phyloP scores from a whole-genome alignment of 2,329 filamentous ascomycete species.

The Colletotrichum sp. region DNA sequence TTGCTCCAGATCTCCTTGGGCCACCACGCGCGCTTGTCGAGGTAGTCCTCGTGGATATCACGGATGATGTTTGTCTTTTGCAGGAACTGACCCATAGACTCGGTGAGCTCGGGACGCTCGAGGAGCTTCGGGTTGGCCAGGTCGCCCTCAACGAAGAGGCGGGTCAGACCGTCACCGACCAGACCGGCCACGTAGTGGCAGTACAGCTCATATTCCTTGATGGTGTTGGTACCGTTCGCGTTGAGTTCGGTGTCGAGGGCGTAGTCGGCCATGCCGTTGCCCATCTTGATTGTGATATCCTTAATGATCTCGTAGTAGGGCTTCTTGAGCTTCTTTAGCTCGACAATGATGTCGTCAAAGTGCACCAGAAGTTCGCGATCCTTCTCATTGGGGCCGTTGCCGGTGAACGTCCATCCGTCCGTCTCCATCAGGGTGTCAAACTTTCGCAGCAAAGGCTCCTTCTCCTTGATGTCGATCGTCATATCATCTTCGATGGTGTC shows the following conservation, averaged over 20 bases:
- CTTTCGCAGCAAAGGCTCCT: constrained; percentile 83
- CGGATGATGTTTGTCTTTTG: constrained; percentile 99
- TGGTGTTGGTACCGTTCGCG: constrained; percentile 77
- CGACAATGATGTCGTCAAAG: constrained; percentile 84
- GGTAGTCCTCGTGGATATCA: constrained; percentile 88
- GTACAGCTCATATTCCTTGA: constrained; percentile 93
- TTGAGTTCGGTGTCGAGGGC: constrained; percentile 83
- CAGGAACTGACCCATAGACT: constrained; percentile 96
- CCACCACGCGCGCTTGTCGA: constrained; percentile 91
- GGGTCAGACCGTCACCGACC: constrained; percentile 93
- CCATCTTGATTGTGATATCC: constrained; percentile 94
- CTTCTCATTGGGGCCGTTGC: constrained; percentile 90
- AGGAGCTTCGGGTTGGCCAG: constrained; percentile 87
- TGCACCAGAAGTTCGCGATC: constrained; percentile 90
- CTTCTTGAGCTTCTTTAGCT: constrained; percentile 88
- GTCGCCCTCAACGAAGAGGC: constrained; percentile 84
- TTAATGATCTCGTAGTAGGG: constrained; percentile 86
- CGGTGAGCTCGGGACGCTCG: constrained; percentile 79
- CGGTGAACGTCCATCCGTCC: constrained; percentile 90
- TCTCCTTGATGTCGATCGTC: constrained; percentile 80
- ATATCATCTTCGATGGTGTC: constrained; percentile 99
- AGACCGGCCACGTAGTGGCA: constrained; percentile 98
- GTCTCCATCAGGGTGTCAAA: constrained; percentile 81
- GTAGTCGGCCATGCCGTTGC: constrained; percentile 98
- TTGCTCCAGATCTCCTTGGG: constrained; percentile 97